A percentile compares a stretch with the other conserved stretches of the same genome.
These are phyloP conservation scores for Kappamyces sp. DNA, from an alignment of 192 early-diverging fungal species.

Conservation along the genomic window DNA sequence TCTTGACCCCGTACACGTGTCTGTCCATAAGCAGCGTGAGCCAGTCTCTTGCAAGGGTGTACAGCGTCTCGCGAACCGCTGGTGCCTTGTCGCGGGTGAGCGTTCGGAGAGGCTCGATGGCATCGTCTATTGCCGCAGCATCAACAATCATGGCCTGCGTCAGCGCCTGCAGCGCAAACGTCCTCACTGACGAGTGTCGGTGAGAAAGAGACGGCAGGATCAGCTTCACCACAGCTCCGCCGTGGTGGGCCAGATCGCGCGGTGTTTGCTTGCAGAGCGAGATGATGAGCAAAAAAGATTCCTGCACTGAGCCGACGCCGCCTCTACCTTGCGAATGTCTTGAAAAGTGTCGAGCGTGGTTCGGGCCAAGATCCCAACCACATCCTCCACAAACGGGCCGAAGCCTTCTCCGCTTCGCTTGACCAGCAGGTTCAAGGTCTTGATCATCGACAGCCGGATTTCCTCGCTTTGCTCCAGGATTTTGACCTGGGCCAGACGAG, in stretches of 20 bases:
- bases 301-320: conserved; percentile 18
- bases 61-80: conserved; percentile 42
- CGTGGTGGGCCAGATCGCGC: conserved; percentile 22
- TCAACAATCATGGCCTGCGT: conserved; percentile 34
- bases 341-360: conserved; percentile 44
- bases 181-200: conserved; percentile 45
- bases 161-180: conserved; percentile 31
- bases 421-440: conserved; percentile 23
- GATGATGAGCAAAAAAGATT: conserved; percentile 40
- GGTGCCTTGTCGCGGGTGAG: conserved; percentile 42
- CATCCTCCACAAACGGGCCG: conserved; percentile 44
- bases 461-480: conserved; percentile 50
- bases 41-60: conserved; percentile 34
- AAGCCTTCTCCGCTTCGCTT: conserved; percentile 22
- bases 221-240: conserved; percentile 31
- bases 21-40: conserved; percentile 39
- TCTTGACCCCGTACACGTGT: conserved; percentile 42
- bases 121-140: conserved; percentile 35
- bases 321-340: conserved; percentile 48
- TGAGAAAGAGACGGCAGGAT: conserved; percentile 38
- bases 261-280: conserved; percentile 20
- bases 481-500: conserved; percentile 37
- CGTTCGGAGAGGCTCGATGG: conserved; percentile 27
- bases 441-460: conserved; percentile 37
- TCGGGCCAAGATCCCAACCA: conserved; percentile 31